phyloP scores from a whole-genome alignment of 2,329 filamentous ascomycete species.

The Didymosphaeria variabile region DNA sequence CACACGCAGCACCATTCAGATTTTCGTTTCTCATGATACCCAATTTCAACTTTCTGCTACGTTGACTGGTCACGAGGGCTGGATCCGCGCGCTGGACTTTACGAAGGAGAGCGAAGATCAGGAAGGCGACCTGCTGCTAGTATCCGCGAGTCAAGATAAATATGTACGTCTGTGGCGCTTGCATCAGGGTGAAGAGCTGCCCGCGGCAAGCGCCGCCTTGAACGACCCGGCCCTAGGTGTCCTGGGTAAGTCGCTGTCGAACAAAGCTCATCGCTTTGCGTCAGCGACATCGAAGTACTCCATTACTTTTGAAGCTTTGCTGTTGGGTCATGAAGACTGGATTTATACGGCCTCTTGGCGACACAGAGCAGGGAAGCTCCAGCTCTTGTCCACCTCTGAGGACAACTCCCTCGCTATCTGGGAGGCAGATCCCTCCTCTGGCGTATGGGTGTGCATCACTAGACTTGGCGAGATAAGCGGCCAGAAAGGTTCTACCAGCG shows the following conservation, averaged over 20 bases:
- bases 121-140: slow-evolving; percentile 77
- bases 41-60: slow-evolving; percentile 78
- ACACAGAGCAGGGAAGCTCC: slow-evolving; percentile 63
- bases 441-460: slow-evolving; percentile 88
- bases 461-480: slow-evolving; percentile 92
- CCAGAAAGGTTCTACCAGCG: slow-evolving; percentile 94
- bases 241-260: slow-evolving; percentile 79
- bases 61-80: slow-evolving; percentile 89
- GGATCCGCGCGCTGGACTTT: slow-evolving; percentile 89
- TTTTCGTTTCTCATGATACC: slow-evolving; percentile 70
- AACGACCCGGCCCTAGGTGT: slow-evolving; percentile 66
- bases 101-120: slow-evolving; percentile 65
- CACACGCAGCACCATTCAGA: slow-evolving; percentile 81
- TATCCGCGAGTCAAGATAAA: slow-evolving; percentile 96
- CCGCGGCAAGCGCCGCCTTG: slow-evolving; percentile 63
- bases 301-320: slow-evolving; percentile 89
- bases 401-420: slow-evolving; percentile 95
- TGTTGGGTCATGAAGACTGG: slow-evolving; percentile 98
- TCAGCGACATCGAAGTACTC: slow-evolving; percentile 70
- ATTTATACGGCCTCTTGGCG: slow-evolving; percentile 89
- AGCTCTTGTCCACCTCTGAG: slow-evolving; percentile 87
- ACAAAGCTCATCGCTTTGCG: slow-evolving; percentile 84
- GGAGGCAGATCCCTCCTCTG: slow-evolving; percentile 83
- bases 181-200: slow-evolving; percentile 73
- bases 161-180: slow-evolving; percentile 95